Evolutionary conservation across 306 rosid genomes (phyloP).

Genomic region (Cyclanthera cordifolia): DNA sequence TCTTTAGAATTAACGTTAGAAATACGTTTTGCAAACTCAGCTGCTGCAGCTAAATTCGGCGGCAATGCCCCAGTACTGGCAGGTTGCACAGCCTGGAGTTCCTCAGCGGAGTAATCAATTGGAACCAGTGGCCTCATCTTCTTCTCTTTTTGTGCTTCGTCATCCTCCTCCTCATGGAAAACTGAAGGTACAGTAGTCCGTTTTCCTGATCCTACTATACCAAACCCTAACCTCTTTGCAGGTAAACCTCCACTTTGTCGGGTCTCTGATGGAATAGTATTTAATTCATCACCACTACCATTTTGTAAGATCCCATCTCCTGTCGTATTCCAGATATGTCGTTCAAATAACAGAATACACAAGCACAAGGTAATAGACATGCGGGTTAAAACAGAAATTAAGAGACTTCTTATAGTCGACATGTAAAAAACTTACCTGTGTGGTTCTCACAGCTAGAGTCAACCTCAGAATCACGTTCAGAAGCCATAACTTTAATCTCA

Average conservation of each 20-base stretch:
- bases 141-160: conserved; percentile 87
- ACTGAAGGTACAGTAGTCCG: conserved; percentile 84
- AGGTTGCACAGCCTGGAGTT: conserved; percentile 76
- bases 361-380: background rate
- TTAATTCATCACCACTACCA: conserved; percentile 43
- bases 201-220: conserved; percentile 90
- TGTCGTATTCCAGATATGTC: conserved; percentile 21
- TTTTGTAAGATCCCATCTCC: conserved; percentile 47
- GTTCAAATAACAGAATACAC: conserved; percentile 12
- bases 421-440: conserved; percentile 29
- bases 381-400: background rate
- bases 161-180: conserved; percentile 89
- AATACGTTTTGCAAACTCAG: conserved; percentile 89
- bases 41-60: conserved; percentile 92
- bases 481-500: conserved; percentile 31
- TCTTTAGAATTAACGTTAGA: conserved; percentile 64
- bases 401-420: background rate
- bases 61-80: conserved; percentile 52
- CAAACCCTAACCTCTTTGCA: conserved; percentile 83
- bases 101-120: conserved; percentile 93
- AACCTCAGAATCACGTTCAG: conserved; percentile 29
- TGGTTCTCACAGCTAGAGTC: conserved; percentile 39
- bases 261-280: conserved; percentile 40
- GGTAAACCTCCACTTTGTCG: conserved; percentile 56
- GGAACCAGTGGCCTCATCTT: conserved; percentile 98